phyloP scores from a whole-genome alignment of 139 green algal genomes.

The Pseudopediastrum boryanum region DNA sequence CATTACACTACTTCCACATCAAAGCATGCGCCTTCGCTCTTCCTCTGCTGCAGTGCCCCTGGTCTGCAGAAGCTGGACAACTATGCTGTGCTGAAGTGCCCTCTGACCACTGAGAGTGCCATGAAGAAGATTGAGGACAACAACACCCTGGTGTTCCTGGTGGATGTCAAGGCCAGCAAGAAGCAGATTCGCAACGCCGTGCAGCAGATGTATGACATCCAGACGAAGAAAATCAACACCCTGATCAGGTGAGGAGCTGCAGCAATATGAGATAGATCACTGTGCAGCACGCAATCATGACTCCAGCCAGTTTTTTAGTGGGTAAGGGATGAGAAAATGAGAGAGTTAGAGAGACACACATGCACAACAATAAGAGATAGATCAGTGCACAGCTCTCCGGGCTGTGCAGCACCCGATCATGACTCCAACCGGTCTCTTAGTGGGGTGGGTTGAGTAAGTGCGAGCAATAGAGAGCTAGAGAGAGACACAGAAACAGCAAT shows the following conservation, averaged over 20 bases:
- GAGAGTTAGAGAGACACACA: no score
- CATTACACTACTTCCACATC: background rate
- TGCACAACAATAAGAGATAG: no score
- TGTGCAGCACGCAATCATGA: no score
- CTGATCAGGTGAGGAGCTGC: conserved; percentile 81
- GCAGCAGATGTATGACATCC: conserved; percentile 96
- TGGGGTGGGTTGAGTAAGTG: no score
- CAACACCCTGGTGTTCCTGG: conserved; percentile 99
- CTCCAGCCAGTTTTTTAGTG: no score
- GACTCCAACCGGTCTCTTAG: no score
- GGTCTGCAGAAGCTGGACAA: conserved; percentile 78
- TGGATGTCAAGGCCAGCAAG: conserved; percentile 89
- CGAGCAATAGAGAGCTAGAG: no score
- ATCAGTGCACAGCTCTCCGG: no score
- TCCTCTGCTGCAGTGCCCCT: conserved; percentile 64
- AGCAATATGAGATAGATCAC: no score
- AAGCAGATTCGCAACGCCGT: conserved; percentile 96
- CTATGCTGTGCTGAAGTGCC: conserved; percentile 94
- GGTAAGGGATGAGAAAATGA: no score
- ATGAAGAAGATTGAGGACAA: conserved; percentile 99
- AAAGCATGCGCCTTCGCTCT: background rate
- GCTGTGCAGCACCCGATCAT: no score
- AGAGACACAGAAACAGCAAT: no score
- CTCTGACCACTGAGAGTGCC: conserved; percentile 97
- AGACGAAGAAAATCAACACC: conserved; percentile 98